Conservation (phyloP, 768 basidiomycete species). For the Boletus tomentosulus region DNA sequence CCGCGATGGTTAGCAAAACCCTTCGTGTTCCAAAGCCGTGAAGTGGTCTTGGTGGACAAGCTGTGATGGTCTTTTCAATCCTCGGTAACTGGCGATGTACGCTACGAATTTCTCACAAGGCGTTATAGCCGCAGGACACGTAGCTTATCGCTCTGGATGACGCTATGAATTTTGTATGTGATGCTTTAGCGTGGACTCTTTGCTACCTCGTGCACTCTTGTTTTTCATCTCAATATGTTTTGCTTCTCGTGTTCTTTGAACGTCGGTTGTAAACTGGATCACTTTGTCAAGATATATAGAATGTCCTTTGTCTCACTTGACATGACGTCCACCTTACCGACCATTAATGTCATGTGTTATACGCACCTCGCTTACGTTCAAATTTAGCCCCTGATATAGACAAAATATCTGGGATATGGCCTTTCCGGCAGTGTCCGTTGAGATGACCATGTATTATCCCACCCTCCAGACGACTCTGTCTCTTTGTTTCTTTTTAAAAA, state of each 20-base stretch:
- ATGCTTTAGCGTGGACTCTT: constrained; percentile 4
- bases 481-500: no score
- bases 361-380: no score
- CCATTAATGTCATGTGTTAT: no score
- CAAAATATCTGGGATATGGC: no score
- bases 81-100: constrained; percentile 2
- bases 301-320: not conserved
- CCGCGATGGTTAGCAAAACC: constrained; percentile 98
- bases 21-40: constrained; percentile 78
- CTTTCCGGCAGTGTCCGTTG: no score
- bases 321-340: no score
- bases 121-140: not conserved
- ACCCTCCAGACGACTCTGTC: no score
- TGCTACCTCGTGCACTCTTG: not conserved
- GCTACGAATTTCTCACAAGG: constrained; percentile 3
- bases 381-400: no score
- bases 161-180: constrained; percentile 12
- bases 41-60: constrained; percentile 10
- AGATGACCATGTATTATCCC: no score
- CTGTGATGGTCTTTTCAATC: not conserved
- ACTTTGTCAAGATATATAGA: not conserved
- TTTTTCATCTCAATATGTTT: not conserved
- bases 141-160: constrained; percentile 8
- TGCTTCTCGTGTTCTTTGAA: not conserved
- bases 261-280: not conserved